Evolutionary conservation across 768 basidiomycete genomes (phyloP), one percentile per base, ranked within the genome.

Genomic region (Hypholoma sublateritium): DNA sequence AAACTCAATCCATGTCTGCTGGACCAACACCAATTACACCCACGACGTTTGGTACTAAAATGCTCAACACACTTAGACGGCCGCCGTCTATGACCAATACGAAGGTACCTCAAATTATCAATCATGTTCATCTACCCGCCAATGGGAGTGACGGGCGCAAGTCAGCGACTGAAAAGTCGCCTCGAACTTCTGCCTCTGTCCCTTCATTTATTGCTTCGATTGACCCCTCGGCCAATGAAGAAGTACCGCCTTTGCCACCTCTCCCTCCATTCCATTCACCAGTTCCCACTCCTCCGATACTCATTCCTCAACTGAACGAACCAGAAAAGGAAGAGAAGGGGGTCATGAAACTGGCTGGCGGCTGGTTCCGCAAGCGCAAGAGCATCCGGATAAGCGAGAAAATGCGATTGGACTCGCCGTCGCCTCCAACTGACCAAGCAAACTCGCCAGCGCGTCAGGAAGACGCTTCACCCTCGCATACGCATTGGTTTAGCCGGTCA

Each of bases 351-450:
- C 60, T 63, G n/a, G 46, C 73, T 14, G 74, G 75, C 36, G 59
- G 64, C 3, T 86, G 84, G 83, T 84, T 83, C 61, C 81, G 53
- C 48, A 68, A 80, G 65, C 76, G 82, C 50, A 84, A 79, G 68
- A 83, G 79, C 62, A 66, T 81, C 56, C 71, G 72, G 50, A 36
- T 73, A 28, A 67, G 66, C 13, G 72, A 79, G 21, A 76, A 76
- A 42, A 34, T 60, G 16, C 57, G 58, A 45, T 35, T 50, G 49
- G 61, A 65, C 13, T 57, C 48, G 56, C 46, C 21, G 32, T 46
- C 59, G 41, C 44, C 59, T 21, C 48, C 66, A 8, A 44, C 58
- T 28, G 57, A 62, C 0, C 61, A 65, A 7, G 64, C 68, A 14
- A 60, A 68, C 2, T 67, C 69, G n/a, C 62, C 59, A 39, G 48